Conservation (phyloP, 73 alveolate species). For the Paramecium sexaurelia region DNA sequence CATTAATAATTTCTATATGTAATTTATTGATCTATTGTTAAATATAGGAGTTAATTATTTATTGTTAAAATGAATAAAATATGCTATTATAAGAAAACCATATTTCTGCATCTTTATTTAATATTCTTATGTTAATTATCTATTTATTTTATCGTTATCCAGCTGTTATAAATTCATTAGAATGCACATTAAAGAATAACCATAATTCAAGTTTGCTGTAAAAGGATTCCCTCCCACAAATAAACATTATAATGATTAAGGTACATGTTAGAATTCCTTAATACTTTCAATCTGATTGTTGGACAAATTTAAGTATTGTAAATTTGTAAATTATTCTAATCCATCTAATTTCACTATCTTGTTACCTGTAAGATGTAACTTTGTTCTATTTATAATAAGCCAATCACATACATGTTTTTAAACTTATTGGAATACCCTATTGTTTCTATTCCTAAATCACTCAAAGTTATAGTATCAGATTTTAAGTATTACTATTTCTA, state of each 20-base stretch:
- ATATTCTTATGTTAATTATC: background rate
- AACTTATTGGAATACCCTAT: background rate
- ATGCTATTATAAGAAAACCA: background rate
- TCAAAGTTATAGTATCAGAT: background rate
- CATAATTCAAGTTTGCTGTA: background rate
- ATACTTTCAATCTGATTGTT: background rate
- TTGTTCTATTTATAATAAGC: background rate
- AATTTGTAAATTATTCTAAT: background rate
- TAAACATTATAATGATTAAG: background rate
- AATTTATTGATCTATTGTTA: background rate
- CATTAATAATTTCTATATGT: background rate
- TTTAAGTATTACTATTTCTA: background rate
- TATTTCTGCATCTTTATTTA: background rate
- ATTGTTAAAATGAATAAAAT: background rate
- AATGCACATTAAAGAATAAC: background rate
- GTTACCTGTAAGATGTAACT: background rate
- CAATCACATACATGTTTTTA: background rate
- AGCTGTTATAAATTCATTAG: background rate
- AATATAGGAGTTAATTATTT: background rate
- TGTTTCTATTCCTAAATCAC: background rate
- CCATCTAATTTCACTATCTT: constrained; percentile 12
- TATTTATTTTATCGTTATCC: background rate
- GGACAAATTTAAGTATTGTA: background rate
- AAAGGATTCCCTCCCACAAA: constrained; percentile 17
- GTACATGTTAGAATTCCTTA: background rate